Evolutionary conservation across 1,284 basidiomycete species (phyloP).

Genomic region (Ceratobasidium papillatum): DNA sequence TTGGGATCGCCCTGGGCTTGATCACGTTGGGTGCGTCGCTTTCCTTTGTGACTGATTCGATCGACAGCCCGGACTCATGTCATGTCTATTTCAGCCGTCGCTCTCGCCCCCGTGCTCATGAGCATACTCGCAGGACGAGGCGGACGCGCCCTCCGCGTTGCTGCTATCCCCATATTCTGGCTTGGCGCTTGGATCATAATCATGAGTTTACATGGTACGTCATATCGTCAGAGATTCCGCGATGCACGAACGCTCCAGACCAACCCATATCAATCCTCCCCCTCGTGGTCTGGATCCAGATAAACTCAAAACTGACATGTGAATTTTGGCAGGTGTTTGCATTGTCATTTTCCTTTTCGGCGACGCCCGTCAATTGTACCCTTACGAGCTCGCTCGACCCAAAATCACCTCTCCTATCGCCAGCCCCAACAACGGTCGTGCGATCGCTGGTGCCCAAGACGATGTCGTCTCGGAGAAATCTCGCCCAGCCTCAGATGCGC

Average conservation of each 20-base stretch:
- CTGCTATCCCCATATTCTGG: conserved; percentile 43
- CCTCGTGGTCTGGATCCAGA: not conserved
- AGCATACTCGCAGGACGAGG: conserved; percentile 57
- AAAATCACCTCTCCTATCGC: conserved; percentile 47
- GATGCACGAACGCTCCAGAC: not conserved
- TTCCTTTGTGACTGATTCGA: not conserved
- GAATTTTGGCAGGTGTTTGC: conserved; percentile 51
- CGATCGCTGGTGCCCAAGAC: conserved; percentile 10
- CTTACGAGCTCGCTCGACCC: conserved; percentile 75
- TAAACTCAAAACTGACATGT: not conserved
- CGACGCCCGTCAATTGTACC: conserved; percentile 78
- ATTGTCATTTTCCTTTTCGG: conserved; percentile 81
- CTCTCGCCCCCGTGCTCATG: conserved; percentile 61
- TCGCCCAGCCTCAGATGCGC: not conserved
- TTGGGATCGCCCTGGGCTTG: conserved; percentile 43
- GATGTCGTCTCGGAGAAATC: conserved; percentile 13
- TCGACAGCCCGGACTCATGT: not conserved
- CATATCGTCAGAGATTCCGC: not conserved
- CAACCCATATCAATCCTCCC: not conserved
- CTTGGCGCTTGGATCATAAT: conserved; percentile 41
- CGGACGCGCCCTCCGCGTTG: conserved; percentile 30
- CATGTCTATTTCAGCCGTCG: conserved; percentile 47
- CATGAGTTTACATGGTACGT: conserved; percentile 35
- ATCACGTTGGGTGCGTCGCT: conserved; percentile 21
- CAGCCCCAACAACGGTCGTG: not conserved